phyloP scores from a whole-genome alignment of 371 early-diverging fungal species.

The Mortierella sp. region DNA sequence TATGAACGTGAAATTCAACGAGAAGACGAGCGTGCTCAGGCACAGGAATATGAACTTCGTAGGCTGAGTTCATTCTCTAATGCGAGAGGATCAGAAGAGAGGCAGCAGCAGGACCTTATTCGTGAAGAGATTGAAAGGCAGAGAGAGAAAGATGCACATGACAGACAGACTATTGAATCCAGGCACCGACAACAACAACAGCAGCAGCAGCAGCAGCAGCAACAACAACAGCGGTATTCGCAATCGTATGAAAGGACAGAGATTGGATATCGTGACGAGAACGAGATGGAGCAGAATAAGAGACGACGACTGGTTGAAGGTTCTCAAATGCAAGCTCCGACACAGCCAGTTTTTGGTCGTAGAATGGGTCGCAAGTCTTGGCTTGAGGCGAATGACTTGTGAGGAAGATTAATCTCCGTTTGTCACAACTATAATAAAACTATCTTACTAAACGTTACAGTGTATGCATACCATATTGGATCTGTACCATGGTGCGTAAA shows the following conservation, averaged over 20 bases:
- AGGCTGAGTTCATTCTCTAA: constrained; percentile 10
- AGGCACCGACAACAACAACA: neutral
- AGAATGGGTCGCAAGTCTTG: constrained; percentile 37
- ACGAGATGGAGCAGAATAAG: constrained; percentile 7
- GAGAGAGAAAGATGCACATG: constrained; percentile 13
- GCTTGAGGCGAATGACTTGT: constrained; percentile 32
- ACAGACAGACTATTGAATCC: neutral
- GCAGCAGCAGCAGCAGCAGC: constrained; percentile 3
- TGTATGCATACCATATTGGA: too few relatives aligned
- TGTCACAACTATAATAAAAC: too few relatives aligned
- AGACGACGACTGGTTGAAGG: neutral
- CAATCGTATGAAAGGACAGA: constrained; percentile 6
- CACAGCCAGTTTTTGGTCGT: neutral
- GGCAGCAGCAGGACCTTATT: constrained; percentile 15
- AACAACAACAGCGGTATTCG: neutral
- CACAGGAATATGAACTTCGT: constrained; percentile 19
- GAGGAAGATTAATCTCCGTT: neutral
- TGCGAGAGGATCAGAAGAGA: neutral
- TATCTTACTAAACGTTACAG: too few relatives aligned
- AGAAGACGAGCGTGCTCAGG: constrained; percentile 20
- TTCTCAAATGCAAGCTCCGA: neutral
- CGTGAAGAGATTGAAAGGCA: constrained; percentile 27
- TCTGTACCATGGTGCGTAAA: too few relatives aligned
- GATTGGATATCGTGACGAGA: neutral
- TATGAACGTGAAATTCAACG: constrained; percentile 14